Conservation (phyloP, 2,329 filamentous ascomycete species). For the Alternaria ethzedia region DNA sequence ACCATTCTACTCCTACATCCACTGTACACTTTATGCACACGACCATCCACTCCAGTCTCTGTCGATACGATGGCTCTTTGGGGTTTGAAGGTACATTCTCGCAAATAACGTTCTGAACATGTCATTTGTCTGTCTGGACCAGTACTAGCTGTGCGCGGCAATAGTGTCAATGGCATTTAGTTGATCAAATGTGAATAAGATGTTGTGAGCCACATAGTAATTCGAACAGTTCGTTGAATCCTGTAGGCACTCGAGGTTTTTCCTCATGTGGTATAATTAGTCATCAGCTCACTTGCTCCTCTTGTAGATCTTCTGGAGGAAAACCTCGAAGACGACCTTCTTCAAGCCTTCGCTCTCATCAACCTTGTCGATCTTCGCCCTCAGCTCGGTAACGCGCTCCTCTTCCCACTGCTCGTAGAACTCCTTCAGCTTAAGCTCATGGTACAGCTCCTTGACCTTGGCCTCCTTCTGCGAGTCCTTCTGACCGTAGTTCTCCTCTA, state of each 20-base stretch:
- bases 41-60: too few relatives aligned
- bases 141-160: too few relatives aligned
- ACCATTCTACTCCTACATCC: too few relatives aligned
- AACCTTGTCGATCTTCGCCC: conserved; percentile 74
- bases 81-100: too few relatives aligned
- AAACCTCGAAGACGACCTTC: conserved; percentile 86
- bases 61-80: too few relatives aligned
- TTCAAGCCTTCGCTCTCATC: conserved; percentile 90
- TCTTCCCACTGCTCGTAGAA: conserved; percentile 91
- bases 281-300: conserved; percentile 75
- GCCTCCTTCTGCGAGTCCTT: conserved; percentile 86
- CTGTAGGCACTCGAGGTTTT: background rate
- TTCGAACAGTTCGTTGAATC: background rate
- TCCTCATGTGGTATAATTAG: background rate
- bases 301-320: conserved; percentile 98
- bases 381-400: conserved; percentile 79
- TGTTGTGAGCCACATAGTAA: background rate
- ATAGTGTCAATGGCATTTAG: background rate
- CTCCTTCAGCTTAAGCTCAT: conserved; percentile 83
- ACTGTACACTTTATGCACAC: too few relatives aligned
- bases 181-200: background rate
- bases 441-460: conserved; percentile 85
- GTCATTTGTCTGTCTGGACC: too few relatives aligned
- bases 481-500: conserved; percentile 92
- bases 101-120: too few relatives aligned